phyloP scores from a whole-genome alignment of 192 early-diverging fungal genomes.

The Podila epicladia region DNA sequence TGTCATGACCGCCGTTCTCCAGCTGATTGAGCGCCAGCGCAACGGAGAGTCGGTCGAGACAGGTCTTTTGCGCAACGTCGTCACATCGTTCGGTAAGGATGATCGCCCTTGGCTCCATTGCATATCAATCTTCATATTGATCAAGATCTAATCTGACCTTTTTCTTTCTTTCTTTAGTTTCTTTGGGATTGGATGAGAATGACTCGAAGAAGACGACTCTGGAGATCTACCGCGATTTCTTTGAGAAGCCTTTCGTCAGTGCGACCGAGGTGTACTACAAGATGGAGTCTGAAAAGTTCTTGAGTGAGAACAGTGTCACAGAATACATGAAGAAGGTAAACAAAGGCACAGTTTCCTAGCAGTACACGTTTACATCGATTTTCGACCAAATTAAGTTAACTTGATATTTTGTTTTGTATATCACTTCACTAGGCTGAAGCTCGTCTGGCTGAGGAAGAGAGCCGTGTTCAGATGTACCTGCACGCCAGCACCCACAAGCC shows the following conservation, averaged over 20 bases:
- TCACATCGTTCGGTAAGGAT: constrained; percentile 87
- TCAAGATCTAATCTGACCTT: neutral
- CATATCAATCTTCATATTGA: neutral
- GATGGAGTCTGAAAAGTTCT: constrained; percentile 88
- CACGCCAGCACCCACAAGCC: constrained; percentile 83
- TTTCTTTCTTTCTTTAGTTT: constrained; percentile 57
- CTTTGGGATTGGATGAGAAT: constrained; percentile 83
- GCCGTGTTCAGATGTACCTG: constrained; percentile 87
- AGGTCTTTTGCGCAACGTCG: constrained; percentile 85
- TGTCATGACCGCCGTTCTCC: constrained; percentile 81
- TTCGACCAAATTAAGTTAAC: neutral
- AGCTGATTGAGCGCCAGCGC: constrained; percentile 81
- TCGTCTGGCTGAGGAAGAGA: constrained; percentile 84
- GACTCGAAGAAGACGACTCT: constrained; percentile 82
- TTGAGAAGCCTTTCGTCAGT: constrained; percentile 84
- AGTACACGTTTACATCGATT: neutral
- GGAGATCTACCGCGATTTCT: constrained; percentile 90
- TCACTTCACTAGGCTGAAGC: constrained; percentile 65
- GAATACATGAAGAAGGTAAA: constrained; percentile 96
- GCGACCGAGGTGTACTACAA: constrained; percentile 90
- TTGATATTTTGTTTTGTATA: neutral
- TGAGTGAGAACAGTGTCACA: constrained; percentile 88
- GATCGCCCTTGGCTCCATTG: neutral
- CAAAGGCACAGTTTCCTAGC: neutral
- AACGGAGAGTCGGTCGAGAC: constrained; percentile 93